Conservation (phyloP, 2,329 filamentous ascomycete species). For the Leptographium radiaticola region DNA sequence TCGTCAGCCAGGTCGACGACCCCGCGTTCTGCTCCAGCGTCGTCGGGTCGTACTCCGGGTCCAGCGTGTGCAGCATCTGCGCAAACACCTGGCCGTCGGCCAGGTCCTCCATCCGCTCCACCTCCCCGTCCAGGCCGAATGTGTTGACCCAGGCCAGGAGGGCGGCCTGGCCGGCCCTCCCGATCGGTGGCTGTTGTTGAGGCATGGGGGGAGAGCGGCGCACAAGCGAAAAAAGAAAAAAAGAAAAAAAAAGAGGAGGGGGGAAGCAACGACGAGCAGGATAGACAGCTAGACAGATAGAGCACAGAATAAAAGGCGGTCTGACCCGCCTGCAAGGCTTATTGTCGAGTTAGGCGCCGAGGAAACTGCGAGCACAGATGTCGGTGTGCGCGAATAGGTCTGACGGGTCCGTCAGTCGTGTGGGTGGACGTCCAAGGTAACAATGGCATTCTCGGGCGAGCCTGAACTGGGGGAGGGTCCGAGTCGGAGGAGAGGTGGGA, state of each 20-base stretch:
- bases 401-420: no score
- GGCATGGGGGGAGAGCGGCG: not conserved
- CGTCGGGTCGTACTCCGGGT: conserved; percentile 40
- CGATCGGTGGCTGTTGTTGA: conserved; percentile 20
- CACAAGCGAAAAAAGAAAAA: not conserved
- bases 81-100: conserved; percentile 41
- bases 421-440: no score
- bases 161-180: conserved; percentile 34
- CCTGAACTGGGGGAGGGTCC: not conserved
- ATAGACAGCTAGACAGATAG: no score
- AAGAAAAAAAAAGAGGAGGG: not conserved
- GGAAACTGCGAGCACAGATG: no score
- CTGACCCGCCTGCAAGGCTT: no score
- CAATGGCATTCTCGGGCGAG: no score
- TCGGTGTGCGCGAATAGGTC: no score
- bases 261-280: not conserved
- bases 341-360: no score
- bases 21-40: conserved; percentile 35
- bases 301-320: no score
- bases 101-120: conserved; percentile 37
- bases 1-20: conserved; percentile 37
- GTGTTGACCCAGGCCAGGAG: conserved; percentile 43
- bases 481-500: not conserved
- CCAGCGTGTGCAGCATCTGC: conserved; percentile 43
- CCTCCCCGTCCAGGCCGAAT: conserved; percentile 30